Percentiles rank a stretch among this genome's conserved stretches.
Conservation (phyloP, 495 filamentous ascomycete species). For the Bombardia bombarda region DNA sequence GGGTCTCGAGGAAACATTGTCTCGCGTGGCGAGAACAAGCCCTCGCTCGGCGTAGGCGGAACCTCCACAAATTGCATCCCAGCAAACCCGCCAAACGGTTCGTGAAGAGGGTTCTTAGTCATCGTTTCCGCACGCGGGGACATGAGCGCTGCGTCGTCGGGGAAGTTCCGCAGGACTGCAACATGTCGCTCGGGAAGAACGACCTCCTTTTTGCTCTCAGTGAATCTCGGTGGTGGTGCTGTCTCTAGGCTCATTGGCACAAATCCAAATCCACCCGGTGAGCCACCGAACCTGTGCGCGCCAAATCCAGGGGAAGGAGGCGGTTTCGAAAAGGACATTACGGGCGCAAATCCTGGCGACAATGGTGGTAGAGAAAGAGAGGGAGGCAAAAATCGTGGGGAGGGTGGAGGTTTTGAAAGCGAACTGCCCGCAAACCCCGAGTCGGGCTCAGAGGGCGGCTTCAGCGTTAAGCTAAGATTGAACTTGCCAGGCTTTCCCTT, state of each 20-base stretch:
- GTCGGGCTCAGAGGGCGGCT: slow-evolving; percentile 13
- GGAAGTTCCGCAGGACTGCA: slow-evolving; percentile 19
- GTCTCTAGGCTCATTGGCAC: slow-evolving; percentile 5
- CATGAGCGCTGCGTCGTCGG: slow-evolving; percentile 36
- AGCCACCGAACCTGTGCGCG: slow-evolving; percentile 23
- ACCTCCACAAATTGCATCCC: slow-evolving; percentile 41
- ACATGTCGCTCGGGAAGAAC: slow-evolving; percentile 20
- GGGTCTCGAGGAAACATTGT: slow-evolving; percentile 44
- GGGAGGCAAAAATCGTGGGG: slow-evolving; percentile 14
- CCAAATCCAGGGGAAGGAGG: slow-evolving; percentile 27
- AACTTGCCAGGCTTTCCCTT: slow-evolving; percentile 31
- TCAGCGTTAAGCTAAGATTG: slow-evolving; percentile 20
- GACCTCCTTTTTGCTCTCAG: slow-evolving; percentile 8
- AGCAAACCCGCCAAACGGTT: slow-evolving; percentile 24
- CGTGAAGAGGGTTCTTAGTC: slow-evolving; percentile 45
- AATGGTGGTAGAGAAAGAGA: slow-evolving; percentile 7
- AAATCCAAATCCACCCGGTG: slow-evolving; percentile 24
- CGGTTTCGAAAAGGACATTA: slow-evolving; percentile 3
- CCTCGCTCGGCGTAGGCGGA: slow-evolving; percentile 36
- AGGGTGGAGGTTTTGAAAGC: slow-evolving; percentile 24
- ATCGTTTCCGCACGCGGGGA: slow-evolving; percentile 45
- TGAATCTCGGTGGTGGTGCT: slow-evolving; percentile 4
- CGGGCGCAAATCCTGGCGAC: slow-evolving; percentile 11
- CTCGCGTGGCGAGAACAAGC: slow-evolving; percentile 42
- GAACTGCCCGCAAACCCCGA: slow-evolving; percentile 16